Base-by-base conservation (phyloP, 192 early-diverging fungal genomes). In the Chytriomyces sp. region DNA sequence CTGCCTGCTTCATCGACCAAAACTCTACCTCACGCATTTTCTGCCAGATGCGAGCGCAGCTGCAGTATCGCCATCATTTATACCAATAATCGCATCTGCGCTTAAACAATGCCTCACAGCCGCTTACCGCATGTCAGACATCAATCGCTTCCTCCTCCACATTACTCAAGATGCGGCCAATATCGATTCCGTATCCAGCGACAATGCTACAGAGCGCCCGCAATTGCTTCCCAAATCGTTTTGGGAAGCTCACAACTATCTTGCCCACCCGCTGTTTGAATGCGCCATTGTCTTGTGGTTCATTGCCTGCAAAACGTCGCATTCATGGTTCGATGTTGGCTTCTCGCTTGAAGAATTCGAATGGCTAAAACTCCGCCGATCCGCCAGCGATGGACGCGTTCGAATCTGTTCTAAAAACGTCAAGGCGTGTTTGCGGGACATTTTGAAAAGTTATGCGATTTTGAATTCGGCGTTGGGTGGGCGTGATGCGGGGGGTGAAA, bases 241-340 rank as follows among this genome's bases (percentile, higher is more conserved):
- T 20, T 57, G 53, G 53, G 53, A 57, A 57, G 53, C 53, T 13
- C 53, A 57, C 53, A 57, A 57, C 53, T 57, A 57, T 2, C 53
- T 57, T 26, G 63, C 28, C n/a, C 28, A 64, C 44, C 66, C 66
- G 44, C 23, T 67, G 18, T 67, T 67, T 67, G 66, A 67, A 47
- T 20, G 11, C 26, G 44, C 44, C 24, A 47, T 67, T 67, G 66
- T 67, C 3, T 47, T 67, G 11, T 67, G 66, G 66, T 67, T 67
- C 66, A 45, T 46, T 9, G 26, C 44, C 9, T 67, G 66, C 46
- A 28, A 45, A n/a, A 47, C 45, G 23, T 13, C 11, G 13, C 62
- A 35, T 35, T 3, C 35, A 35, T 35, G 35, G 35, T 35, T 35
- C 35, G 35, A 35, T 35, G 35, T 35, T 35, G 35, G 35, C 35